Base-by-base conservation (phyloP, 1,139 yeast species). In the Scheffersomyces cryptocercus region DNA sequence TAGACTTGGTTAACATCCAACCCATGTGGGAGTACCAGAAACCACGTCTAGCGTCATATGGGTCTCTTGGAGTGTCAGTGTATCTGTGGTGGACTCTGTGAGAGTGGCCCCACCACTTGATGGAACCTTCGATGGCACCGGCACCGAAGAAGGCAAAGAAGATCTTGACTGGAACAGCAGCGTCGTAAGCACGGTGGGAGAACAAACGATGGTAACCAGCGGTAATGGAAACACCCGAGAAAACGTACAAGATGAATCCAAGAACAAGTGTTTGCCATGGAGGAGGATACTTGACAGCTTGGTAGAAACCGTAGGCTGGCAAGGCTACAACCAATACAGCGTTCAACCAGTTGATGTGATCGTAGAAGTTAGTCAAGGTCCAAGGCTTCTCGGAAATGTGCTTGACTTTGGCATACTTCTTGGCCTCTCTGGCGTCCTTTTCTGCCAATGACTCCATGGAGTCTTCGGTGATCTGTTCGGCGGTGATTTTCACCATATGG, bases 101-200 rank as follows among this genome's bases (percentile, higher is more conserved):
- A 44, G 95, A 86, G 65, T 93, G 97, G 43, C 95, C 84, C 99
- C 99, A 93, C 99, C 99, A 95, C 72, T 93, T 90, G 67, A 91
- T 85, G 40, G 97, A 90, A 54, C 99, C 99, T 71, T 93, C 96
- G 46, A 89, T 90, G 45, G 97, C 88, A 44, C 96, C 96, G 37
- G 96, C 95, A 46, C 99, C 99, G 54, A 87, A 86, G 38, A 89
- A 71, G 36, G 96, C 95, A 58, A 78, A 85, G 56, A 86, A 77
- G 37, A 88, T 53, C 53, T 86, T 79, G 39, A 89, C 78, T 6
- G 96, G 93, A 56, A 75, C 62, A 41, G 77, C 74, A 37, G 95
- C 97, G 46, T 79, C 79, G 68, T 88, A 93, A 16, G 97, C 76
- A 61, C 93, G 84, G 73, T 93, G 99, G 31, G 99, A 79, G 85